Conservation (phyloP, 257 asterid genomes). For the Nicotiana tabacum region DNA sequence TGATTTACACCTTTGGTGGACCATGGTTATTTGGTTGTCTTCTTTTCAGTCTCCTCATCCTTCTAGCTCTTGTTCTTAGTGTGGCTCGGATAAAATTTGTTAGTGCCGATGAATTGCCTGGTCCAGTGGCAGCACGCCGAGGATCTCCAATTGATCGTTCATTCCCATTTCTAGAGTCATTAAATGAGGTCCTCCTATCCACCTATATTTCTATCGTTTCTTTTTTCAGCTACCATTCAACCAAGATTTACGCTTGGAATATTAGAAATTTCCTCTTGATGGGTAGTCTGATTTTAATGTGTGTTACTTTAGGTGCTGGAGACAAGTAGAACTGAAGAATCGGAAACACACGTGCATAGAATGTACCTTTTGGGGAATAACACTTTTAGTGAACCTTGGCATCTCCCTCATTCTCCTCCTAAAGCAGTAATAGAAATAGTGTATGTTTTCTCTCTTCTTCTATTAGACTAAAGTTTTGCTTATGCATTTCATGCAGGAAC, state of each 20-base stretch:
- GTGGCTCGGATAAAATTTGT: conserved; percentile 86
- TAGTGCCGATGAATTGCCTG: conserved; percentile 67
- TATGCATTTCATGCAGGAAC: conserved; percentile 1
- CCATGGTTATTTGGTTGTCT: conserved; percentile 84
- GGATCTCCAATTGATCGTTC: conserved; percentile 79
- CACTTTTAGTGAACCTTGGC: conserved; percentile 87
- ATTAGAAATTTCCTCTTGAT: conserved; percentile 2
- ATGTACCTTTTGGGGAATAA: conserved; percentile 81
- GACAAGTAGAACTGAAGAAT: conserved; percentile 79
- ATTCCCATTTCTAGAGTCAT: conserved; percentile 79
- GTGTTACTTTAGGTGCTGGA: conserved; percentile 59
- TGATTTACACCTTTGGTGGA: conserved; percentile 83
- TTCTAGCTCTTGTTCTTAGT: conserved; percentile 79
- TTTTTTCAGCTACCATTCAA: not conserved
- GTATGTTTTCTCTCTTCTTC: conserved; percentile 38
- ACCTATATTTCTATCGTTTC: conserved; percentile 11
- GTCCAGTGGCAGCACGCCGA: conserved; percentile 56
- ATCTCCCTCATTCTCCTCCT: conserved; percentile 84
- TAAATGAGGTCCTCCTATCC: conserved; percentile 62
- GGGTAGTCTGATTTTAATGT: not conserved
- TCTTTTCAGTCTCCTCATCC: conserved; percentile 61
- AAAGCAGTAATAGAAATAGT: conserved; percentile 78
- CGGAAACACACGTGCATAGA: conserved; percentile 78
- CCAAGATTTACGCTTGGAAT: conserved; percentile 2
- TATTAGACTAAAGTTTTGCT: not conserved